Base-by-base conservation (phyloP, 495 filamentous ascomycete genomes). In the Penicillium ucsense region DNA sequence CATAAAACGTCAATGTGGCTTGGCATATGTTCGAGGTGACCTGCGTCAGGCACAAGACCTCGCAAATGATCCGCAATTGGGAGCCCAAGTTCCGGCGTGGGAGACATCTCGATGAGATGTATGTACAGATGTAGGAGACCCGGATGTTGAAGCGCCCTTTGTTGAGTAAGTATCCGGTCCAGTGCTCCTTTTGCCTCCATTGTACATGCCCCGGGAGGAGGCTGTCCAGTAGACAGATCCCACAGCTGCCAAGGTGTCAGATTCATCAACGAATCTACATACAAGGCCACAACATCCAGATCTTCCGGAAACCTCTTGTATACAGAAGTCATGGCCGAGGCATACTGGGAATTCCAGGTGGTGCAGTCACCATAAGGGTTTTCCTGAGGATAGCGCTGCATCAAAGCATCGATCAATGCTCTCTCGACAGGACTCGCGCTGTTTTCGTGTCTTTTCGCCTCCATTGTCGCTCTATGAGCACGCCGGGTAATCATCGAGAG, bases 11-110 rank as follows among this genome's bases (percentile, higher is more conserved):
- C 82, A 29, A 87, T 63, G 54, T 87, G 83, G 0, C 74, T 75
- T 0, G 83, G 82, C 83, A 87, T 87, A 52, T 87, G 83, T 41
- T 80, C 73, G n/a, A 87, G 67, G 54, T 87, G 83, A 4, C 83
- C 83, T 0, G 79, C 71, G 45, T 85, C 80, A 0, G 83, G 83
- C 0, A 83, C 73, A 2, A 86, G 69, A 1, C 71, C 73, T 3
- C 81, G 77, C 3, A 87, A 72, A 37, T 71, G 66, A 46, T 84
- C 76, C 0, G 82, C 80, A 5, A 68, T 67, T 2, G 61, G 60
- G 3, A 86, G 59, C 0, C 78, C 83, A 4, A 51, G 57, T 46
- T 85, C 83, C 0, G 83, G 83, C 2, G 70, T 71, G 0, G 59
- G 50, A 3, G 81, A 86, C 82, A 86, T 86, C 55, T 88, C 83